Evolutionary conservation across 495 filamentous ascomycete species (phyloP).

Genomic region (Terfezia boudieri): DNA sequence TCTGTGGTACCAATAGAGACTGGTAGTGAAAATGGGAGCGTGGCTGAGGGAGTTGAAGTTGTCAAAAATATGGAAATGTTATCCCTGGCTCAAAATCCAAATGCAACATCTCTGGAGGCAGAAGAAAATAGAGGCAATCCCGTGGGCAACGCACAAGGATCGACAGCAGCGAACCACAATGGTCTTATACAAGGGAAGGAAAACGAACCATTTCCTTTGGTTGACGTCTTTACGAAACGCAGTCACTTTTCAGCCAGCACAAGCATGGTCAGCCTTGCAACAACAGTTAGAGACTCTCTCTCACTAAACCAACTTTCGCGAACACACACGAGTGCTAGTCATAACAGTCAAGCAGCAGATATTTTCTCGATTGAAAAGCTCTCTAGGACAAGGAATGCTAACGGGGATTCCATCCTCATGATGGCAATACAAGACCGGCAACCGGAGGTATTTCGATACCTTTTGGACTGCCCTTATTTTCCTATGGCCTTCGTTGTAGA

Average conservation of each 20-base stretch:
- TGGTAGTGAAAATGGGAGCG: too few relatives aligned
- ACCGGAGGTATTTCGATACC: slow-evolving; percentile 45
- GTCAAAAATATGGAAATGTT: too few relatives aligned
- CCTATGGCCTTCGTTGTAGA: slow-evolving; percentile 54
- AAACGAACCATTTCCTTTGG: neutral
- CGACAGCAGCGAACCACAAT: too few relatives aligned
- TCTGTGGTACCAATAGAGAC: too few relatives aligned
- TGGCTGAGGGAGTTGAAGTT: too few relatives aligned
- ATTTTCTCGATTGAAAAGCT: slow-evolving; percentile 15
- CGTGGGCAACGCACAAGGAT: too few relatives aligned
- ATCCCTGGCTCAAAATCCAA: too few relatives aligned
- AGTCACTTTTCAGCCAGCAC: slow-evolving; percentile 3
- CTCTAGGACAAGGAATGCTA: slow-evolving; percentile 14
- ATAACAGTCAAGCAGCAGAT: slow-evolving; percentile 15
- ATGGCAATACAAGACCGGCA: slow-evolving; percentile 76
- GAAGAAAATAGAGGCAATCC: too few relatives aligned
- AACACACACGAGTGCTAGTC: slow-evolving; percentile 6
- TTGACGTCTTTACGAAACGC: too few relatives aligned
- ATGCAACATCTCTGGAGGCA: too few relatives aligned
- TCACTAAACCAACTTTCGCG: neutral
- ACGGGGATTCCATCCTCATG: slow-evolving; percentile 76
- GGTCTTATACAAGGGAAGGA: neutral
- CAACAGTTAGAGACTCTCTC: slow-evolving; percentile 9
- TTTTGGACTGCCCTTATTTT: slow-evolving; percentile 32
- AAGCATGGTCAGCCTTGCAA: slow-evolving; percentile 13